Conservation (phyloP, 169 alveolate genomes). For the Cryptosporidium bovis region DNA sequence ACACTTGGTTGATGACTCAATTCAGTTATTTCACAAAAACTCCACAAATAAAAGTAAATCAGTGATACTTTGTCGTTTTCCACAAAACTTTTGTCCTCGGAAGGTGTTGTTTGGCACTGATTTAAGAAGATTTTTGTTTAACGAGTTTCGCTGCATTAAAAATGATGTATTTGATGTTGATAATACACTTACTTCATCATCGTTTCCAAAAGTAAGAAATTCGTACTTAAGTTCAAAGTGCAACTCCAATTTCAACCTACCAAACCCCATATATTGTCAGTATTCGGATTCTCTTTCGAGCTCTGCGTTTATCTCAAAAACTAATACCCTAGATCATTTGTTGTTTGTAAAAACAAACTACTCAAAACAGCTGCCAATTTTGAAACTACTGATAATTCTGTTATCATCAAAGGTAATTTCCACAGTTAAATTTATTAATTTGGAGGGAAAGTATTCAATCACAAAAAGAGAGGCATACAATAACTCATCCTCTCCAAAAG, state of each 20-base stretch:
- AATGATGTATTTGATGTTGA: neutral
- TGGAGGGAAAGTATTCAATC: conserved; percentile 33
- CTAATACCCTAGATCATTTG: neutral
- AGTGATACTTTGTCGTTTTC: neutral
- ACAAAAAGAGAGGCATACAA: conserved; percentile 26
- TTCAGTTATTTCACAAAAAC: conserved; percentile 9
- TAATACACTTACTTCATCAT: neutral
- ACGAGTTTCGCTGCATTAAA: conserved; percentile 2
- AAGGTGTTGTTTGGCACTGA: conserved; percentile 53
- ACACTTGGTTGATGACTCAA: conserved; percentile 16
- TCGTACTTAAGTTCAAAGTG: neutral
- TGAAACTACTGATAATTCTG: conserved; percentile 8
- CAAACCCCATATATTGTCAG: neutral
- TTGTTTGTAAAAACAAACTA: neutral
- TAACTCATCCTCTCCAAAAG: conserved; percentile 8
- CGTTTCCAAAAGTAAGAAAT: conserved; percentile 23
- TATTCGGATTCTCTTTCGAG: neutral
- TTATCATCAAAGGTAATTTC: conserved; percentile 20
- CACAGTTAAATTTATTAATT: neutral
- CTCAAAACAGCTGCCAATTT: neutral
- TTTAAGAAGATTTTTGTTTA: conserved; percentile 8
- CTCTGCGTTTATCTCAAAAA: neutral
- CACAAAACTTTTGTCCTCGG: neutral
- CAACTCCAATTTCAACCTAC: neutral
- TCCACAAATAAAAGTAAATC: neutral